Base-by-base conservation (phyloP, 2,329 filamentous ascomycete genomes). In the Apiospora kogelbergensis region DNA sequence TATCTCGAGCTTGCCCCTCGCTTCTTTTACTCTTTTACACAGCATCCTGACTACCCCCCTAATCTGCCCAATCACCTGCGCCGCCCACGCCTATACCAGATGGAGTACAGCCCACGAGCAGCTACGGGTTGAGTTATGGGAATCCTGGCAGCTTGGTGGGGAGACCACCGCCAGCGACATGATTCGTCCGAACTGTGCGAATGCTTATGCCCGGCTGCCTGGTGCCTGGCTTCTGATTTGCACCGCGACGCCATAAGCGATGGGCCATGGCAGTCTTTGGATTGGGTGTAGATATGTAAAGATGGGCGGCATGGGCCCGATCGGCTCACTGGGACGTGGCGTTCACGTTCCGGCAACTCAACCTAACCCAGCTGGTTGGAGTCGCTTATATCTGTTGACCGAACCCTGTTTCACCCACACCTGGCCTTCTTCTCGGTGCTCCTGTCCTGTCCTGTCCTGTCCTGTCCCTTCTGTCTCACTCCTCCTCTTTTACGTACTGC, bases 11-110 rank as follows among this genome's bases (percentile, higher is more conserved):
- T 26, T 11, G 53, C 26, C 30, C 53, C 37, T 37, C 17, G 17
- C 53, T 37, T 60, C 53, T 60, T 60, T 60, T 60, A 60, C 53
- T 60, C 53, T 60, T 60, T 60, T 60, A 60, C 53, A 60, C 53
- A 60, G 53, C 53, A n/a, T 22, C 30, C 53, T 60, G 30, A 57
- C 30, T 37, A 15, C 30, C 17, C 53, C 53, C 53, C 30, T 60
- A n/a, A 37, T 60, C 53, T 60, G 53, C 1, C 53, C 53, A 60
- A 60, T 37, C 53, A 60, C 15, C 17, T 17, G 15, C 53, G 2
- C 30, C 7, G 33, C 53, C 30, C 17, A 17, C 26, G 30, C 17
- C 24, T 37, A 30, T 30, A 13, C 24, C 48, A 30, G 48, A 6
- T 41, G 48, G 26, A 33, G 22, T n/a, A 24, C 22, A 53, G 11